Evolutionary conservation across 192 early-diverging fungal species (phyloP).

Genomic region (Borealophlyctis nickersoniae): DNA sequence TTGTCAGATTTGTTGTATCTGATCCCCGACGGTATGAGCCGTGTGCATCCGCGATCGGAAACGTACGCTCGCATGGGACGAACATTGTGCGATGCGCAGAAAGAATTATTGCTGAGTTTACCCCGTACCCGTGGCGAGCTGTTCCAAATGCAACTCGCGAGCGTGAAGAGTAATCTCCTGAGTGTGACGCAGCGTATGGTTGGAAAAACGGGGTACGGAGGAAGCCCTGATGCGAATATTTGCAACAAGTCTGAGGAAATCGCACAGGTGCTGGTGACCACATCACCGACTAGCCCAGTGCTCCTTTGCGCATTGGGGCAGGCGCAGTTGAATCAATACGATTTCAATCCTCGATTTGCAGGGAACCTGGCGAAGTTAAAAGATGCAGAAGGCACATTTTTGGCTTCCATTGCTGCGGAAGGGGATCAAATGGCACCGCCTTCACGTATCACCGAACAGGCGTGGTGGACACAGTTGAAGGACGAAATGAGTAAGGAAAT

Average conservation of each 20-base stretch:
- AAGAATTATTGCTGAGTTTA: neutral
- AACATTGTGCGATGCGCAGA: slow-evolving; percentile 9
- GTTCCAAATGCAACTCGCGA: no score
- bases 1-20: slow-evolving; percentile 19
- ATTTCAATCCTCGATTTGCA: slow-evolving; percentile 6
- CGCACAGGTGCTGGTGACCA: slow-evolving; percentile 13
- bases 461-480: slow-evolving; percentile 1
- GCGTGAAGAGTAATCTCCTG: no score
- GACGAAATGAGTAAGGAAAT: neutral
- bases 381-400: slow-evolving; percentile 31
- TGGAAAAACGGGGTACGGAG: neutral
- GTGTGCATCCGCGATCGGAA: neutral
- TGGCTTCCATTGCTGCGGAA: slow-evolving; percentile 28
- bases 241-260: neutral
- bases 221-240: neutral
- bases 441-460: no score
- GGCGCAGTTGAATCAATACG: slow-evolving; percentile 27
- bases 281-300: slow-evolving; percentile 4
- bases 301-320: slow-evolving; percentile 16
- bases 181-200: no score
- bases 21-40: slow-evolving; percentile 14
- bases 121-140: no score
- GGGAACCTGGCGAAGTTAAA: slow-evolving; percentile 7
- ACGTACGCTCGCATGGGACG: neutral
- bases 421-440: no score